These are phyloP conservation scores for Eucalyptus brandiana DNA, from an alignment of 345 rosid genomes.

Conservation along the genomic window DNA sequence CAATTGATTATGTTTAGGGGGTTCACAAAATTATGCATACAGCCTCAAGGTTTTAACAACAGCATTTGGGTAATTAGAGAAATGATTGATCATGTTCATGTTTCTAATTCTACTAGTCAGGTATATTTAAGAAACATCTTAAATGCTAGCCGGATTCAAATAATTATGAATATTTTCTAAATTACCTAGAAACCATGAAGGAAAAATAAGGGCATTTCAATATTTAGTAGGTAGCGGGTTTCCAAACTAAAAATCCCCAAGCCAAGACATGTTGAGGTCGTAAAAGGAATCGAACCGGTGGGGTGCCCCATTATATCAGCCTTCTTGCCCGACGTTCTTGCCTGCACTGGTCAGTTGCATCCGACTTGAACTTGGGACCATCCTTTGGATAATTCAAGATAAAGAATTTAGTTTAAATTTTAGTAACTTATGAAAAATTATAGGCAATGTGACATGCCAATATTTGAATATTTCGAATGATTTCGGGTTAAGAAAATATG, in stretches of 20 bases:
- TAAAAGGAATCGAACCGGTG: background rate
- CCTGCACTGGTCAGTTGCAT: background rate
- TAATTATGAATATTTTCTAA: background rate
- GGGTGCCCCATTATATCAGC: background rate
- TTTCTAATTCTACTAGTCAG: background rate
- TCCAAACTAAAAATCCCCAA: background rate
- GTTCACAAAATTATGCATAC: background rate
- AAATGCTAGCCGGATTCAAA: background rate
- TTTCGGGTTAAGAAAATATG: background rate
- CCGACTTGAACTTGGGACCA: background rate
- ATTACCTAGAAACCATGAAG: background rate
- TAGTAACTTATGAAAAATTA: background rate
- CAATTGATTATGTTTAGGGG: background rate
- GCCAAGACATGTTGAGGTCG: background rate
- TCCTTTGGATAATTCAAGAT: background rate
- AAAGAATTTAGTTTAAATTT: background rate
- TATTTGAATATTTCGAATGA: background rate
- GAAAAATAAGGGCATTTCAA: background rate
- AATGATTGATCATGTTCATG: background rate
- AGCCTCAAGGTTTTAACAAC: background rate
- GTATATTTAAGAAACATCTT: background rate
- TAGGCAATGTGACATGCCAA: background rate
- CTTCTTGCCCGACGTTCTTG: background rate
- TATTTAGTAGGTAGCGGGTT: background rate
- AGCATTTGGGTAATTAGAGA: background rate